These are phyloP conservation scores for Entophlyctis helioformis DNA, from an alignment of 192 early-diverging fungal genomes.

Conservation along the genomic window DNA sequence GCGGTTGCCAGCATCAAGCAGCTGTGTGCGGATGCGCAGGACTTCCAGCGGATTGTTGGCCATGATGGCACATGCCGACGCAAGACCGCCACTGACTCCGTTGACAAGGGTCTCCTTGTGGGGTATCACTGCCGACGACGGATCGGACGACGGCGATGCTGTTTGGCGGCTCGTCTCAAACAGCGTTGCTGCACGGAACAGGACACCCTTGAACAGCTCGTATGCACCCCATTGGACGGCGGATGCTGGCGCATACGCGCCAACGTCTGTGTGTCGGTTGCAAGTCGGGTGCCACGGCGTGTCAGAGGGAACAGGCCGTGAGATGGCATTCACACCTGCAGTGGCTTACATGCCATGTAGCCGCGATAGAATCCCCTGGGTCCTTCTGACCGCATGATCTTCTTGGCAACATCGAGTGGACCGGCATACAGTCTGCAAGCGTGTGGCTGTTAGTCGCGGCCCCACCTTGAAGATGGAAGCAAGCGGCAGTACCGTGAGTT, in stretches of 20 bases:
- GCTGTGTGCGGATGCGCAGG: slow-evolving; percentile 23
- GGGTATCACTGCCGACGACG: neutral
- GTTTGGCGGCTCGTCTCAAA: neutral
- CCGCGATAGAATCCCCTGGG: slow-evolving; percentile 28
- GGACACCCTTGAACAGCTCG: slow-evolving; percentile 21
- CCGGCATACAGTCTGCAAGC: too few species aligned
- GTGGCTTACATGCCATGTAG: slow-evolving; percentile 15
- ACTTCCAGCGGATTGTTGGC: slow-evolving; percentile 37
- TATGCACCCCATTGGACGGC: slow-evolving; percentile 39
- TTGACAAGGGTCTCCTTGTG: slow-evolving; percentile 10
- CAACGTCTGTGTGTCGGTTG: slow-evolving; percentile 11
- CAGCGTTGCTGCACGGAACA: neutral
- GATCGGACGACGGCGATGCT: neutral
- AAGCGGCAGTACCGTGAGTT: slow-evolving; percentile 14
- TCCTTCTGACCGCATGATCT: slow-evolving; percentile 19
- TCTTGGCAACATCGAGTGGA: slow-evolving; percentile 15
- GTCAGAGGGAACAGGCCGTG: neutral
- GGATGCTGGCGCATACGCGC: slow-evolving; percentile 28
- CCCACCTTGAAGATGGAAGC: neutral
- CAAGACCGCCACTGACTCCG: slow-evolving; percentile 17
- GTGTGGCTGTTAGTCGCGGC: slow-evolving; percentile 13
- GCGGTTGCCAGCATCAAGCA: slow-evolving; percentile 17
- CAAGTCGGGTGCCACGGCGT: neutral
- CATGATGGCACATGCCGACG: slow-evolving; percentile 18
- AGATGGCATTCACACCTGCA: neutral